phyloP scores from a whole-genome alignment of 1,139 yeast species.

The Arxiozyma slooffiae region DNA sequence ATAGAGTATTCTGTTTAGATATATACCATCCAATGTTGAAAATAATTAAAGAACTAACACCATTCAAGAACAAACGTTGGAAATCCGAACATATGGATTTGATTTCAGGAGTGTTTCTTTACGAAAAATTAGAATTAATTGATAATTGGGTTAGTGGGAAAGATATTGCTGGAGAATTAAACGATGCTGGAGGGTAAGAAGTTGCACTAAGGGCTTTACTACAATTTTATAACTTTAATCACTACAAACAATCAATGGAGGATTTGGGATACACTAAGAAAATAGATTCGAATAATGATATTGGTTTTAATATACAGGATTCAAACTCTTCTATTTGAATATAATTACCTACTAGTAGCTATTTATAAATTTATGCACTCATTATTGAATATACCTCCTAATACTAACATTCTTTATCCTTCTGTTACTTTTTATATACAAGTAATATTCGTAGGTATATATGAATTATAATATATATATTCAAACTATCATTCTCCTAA shows the following conservation, averaged over 20 bases:
- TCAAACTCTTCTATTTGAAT: conserved; percentile 1
- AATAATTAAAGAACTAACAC: conserved; percentile 68
- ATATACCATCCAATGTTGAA: conserved; percentile 63
- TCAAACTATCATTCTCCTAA: background rate
- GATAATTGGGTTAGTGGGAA: conserved; percentile 88
- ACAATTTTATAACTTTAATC: conserved; percentile 64
- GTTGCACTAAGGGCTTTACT: conserved; percentile 70
- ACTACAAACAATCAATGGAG: conserved; percentile 45
- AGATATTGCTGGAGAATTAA: conserved; percentile 66
- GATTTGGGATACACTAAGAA: conserved; percentile 45
- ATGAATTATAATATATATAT: too few relatives aligned
- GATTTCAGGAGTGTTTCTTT: conserved; percentile 75
- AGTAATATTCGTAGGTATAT: too few relatives aligned
- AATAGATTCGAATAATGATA: conserved; percentile 19
- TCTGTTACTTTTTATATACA: background rate
- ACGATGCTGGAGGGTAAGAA: conserved; percentile 78
- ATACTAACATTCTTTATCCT: background rate
- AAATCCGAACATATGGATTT: conserved; percentile 86
- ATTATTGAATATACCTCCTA: background rate
- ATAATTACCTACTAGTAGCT: background rate
- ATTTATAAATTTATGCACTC: background rate
- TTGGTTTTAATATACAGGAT: conserved; percentile 8
- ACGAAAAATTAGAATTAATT: conserved; percentile 58
- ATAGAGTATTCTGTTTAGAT: conserved; percentile 45
- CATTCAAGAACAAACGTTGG: conserved; percentile 94